Percentiles rank a stretch among this genome's conserved stretches.
Evolutionary conservation across 306 rosid genomes (phyloP).

Genomic region (Cicer judaicum): DNA sequence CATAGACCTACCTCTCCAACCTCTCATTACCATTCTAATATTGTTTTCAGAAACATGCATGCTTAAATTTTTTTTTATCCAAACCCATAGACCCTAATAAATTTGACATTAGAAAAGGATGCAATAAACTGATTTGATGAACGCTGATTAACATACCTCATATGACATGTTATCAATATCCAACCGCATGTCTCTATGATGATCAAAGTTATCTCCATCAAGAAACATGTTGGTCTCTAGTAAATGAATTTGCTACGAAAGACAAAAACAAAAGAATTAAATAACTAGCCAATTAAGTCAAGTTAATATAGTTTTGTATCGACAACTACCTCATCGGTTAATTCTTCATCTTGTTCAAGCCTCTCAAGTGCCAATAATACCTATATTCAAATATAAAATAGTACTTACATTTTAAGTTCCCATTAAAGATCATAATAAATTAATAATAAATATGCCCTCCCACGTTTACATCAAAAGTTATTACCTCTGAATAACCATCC

Average conservation of each 20-base stretch:
- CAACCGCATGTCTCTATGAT: constrained; percentile 87
- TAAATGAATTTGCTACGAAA: constrained; percentile 76
- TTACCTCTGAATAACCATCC: constrained; percentile 76
- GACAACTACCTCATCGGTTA: constrained; percentile 70
- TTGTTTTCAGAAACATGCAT: too few relatives aligned
- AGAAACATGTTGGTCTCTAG: constrained; percentile 68
- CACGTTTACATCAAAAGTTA: constrained; percentile 35
- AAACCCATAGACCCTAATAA: constrained; percentile 12
- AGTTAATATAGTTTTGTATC: constrained; percentile 1
- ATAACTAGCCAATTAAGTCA: constrained; percentile 16
- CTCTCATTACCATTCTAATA: too few relatives aligned
- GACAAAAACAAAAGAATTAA: constrained; percentile 40
- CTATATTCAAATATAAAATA: constrained; percentile 50
- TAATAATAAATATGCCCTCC: constrained; percentile 12
- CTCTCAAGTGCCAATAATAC: constrained; percentile 80
- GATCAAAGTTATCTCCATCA: constrained; percentile 68
- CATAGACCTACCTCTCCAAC: constrained; percentile 1
- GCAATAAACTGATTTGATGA: constrained; percentile 29
- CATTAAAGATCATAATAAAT: constrained; percentile 12
- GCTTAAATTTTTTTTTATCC: neutral
- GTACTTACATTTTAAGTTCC: constrained; percentile 13
- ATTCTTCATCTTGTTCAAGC: constrained; percentile 76
- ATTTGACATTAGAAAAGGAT: constrained; percentile 26
- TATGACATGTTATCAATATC: constrained; percentile 95
- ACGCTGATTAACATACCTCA: constrained; percentile 62